Evolutionary conservation across 495 filamentous ascomycete genomes (phyloP), one percentile per base, ranked within the genome.

Genomic region (Hypoxylon intermedium): DNA sequence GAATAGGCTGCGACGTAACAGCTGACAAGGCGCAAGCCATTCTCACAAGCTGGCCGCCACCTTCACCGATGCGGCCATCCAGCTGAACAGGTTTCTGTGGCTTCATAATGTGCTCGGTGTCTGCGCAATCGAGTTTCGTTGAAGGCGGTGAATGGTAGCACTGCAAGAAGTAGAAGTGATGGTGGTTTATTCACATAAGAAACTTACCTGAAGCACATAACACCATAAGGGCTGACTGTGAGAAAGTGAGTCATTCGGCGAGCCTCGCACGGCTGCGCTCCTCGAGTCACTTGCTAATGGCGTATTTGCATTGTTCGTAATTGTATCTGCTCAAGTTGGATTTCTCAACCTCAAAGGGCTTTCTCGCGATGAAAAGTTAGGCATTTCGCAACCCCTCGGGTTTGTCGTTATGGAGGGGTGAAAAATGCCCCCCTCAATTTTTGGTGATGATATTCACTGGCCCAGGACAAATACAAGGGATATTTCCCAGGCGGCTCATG

Each of bases 1-100:
- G 77, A 41, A 96, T 76, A 5, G 90, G 83, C 6, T 75, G 79
- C 4, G 78, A 73, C 6, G 86, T 87, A 5, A 95, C 76, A 0
- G 89, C 84, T 0, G 90, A 85, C 1, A 96, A 73, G 7, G 82
- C 83, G 24, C 89, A 72, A 1, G 89, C 89, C 37, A 90, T 79
- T 40, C 92, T 83, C 23, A 94, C 81, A 0, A 96, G 77, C 70
- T 96, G 91, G 6, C 91, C 92, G 24, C 91, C 92, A 31, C 92
- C 91, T 76, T 95, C 92, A 9, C 93, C 89, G 0, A 83, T 89
- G 38, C 81, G 72, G 28, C 89, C 90, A 59, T 91, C 87, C 5
- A 92, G 71, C 46, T 72, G 63, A 12, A 78, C 58, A 4, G 54
- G 51, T 34, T 62, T 70, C 37, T 42, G 37, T 7, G 53, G 9